Percentiles rank a stretch among this genome's conserved stretches.
These are phyloP conservation scores for Fusarium sulawesiense DNA, from an alignment of 2,329 filamentous ascomycete species.

Conservation along the genomic window DNA sequence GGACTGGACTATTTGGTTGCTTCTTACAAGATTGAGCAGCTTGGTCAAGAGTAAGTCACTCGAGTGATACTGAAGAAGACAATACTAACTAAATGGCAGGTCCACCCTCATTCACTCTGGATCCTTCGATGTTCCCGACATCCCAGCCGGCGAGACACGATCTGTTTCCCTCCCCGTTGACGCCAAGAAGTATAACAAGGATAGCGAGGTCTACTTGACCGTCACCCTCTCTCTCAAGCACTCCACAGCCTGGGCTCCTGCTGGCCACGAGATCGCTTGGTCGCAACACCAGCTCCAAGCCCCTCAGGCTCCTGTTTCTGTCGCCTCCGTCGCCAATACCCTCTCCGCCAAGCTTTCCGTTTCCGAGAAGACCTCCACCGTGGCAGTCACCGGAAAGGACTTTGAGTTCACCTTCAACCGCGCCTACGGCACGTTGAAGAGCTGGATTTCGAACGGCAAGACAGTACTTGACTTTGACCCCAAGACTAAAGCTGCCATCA, in stretches of 20 bases:
- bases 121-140: slow-evolving; percentile 54
- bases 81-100: background rate
- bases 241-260: slow-evolving; percentile 61
- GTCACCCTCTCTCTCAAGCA: slow-evolving; percentile 58
- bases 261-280: slow-evolving; percentile 67
- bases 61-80: too few relatives aligned
- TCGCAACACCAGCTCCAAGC: slow-evolving; percentile 57
- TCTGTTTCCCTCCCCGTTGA: slow-evolving; percentile 50
- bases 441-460: slow-evolving; percentile 54
- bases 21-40: slow-evolving; percentile 58
- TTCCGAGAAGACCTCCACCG: background rate
- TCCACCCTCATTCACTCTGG: slow-evolving; percentile 49
- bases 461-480: slow-evolving; percentile 53
- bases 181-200: slow-evolving; percentile 44
- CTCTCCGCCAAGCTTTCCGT: slow-evolving; percentile 42
- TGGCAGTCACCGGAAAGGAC: slow-evolving; percentile 35
- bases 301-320: background rate
- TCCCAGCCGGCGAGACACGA: slow-evolving; percentile 53
- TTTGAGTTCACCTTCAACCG: slow-evolving; percentile 59
- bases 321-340: background rate
- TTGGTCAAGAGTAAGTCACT: slow-evolving; percentile 54
- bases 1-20: slow-evolving; percentile 57
- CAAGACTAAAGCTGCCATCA: slow-evolving; percentile 51
- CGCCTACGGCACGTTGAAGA: slow-evolving; percentile 56
- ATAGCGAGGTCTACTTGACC: slow-evolving; percentile 58